Evolutionary conservation across 257 asterid species (phyloP).

Genomic region (Fraxinus quadrangulata): DNA sequence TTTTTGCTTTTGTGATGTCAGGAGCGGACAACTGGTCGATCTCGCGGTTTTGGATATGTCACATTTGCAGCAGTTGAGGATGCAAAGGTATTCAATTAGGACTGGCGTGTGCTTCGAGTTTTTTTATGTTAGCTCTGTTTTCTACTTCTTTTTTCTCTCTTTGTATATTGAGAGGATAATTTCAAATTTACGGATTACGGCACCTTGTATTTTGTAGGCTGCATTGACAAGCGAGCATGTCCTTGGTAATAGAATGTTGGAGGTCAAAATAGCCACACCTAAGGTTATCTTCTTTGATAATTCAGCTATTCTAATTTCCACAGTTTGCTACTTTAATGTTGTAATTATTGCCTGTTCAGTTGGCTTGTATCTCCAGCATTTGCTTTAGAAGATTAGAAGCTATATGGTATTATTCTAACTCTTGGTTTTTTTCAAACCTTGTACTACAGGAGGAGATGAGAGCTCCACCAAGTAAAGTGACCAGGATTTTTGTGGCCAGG

Average conservation of each 20-base stretch:
- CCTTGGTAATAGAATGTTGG: slow-evolving; percentile 86
- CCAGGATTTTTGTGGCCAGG: slow-evolving; percentile 95
- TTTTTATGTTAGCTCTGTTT: slow-evolving; percentile 5
- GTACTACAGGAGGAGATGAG: slow-evolving; percentile 88
- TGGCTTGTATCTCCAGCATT: background rate
- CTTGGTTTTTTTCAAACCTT: slow-evolving; percentile 2
- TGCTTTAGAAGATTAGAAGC: slow-evolving; percentile 20
- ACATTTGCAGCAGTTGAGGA: slow-evolving; percentile 79
- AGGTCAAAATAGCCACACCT: slow-evolving; percentile 97
- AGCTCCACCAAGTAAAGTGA: slow-evolving; percentile 82
- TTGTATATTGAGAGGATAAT: slow-evolving; percentile 5
- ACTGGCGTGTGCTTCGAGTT: slow-evolving; percentile 18
- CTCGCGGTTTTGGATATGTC: slow-evolving; percentile 98
- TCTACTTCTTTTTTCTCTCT: background rate
- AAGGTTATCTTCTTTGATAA: slow-evolving; percentile 53
- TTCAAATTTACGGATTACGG: slow-evolving; percentile 4
- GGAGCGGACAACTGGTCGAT: slow-evolving; percentile 94
- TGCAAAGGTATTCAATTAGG: slow-evolving; percentile 62
- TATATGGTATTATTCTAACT: background rate
- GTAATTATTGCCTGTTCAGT: background rate
- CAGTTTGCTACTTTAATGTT: background rate
- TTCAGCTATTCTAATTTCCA: slow-evolving; percentile 7
- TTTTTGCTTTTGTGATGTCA: slow-evolving; percentile 39
- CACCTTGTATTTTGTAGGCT: slow-evolving; percentile 48
- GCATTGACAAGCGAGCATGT: slow-evolving; percentile 78